Percentiles rank a stretch among this genome's conserved stretches.
phyloP scores from a whole-genome alignment of 805 yeast genomes.

The Metschnikowia orientalis region DNA sequence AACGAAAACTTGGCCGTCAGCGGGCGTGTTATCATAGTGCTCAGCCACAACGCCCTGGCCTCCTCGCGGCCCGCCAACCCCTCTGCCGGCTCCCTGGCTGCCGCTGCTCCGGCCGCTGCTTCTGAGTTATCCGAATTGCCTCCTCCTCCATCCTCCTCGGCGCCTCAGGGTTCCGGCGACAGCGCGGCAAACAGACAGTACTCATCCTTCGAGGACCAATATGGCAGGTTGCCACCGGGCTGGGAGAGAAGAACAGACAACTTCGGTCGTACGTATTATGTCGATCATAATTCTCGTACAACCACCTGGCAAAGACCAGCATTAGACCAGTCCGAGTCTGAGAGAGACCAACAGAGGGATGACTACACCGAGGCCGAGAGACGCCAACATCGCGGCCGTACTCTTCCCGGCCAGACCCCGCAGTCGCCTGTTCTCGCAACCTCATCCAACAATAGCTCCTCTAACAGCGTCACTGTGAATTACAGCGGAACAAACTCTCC shows the following conservation, averaged over 20 bases:
- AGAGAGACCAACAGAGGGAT: slow-evolving; percentile 57
- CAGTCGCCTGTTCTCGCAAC: slow-evolving; percentile 26
- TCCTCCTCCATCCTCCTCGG: slow-evolving; percentile 6
- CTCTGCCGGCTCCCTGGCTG: slow-evolving; percentile 10
- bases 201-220: slow-evolving; percentile 94
- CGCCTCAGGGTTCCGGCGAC: slow-evolving; percentile 2
- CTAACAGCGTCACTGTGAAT: slow-evolving; percentile 46
- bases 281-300: slow-evolving; percentile 94
- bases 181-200: slow-evolving; percentile 51
- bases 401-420: slow-evolving; percentile 66
- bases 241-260: slow-evolving; percentile 99
- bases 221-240: slow-evolving; percentile 94
- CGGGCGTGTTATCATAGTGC: slow-evolving; percentile 81
- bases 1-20: slow-evolving; percentile 90
- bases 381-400: slow-evolving; percentile 84
- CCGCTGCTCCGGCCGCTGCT: slow-evolving; percentile 8
- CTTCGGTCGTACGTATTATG: slow-evolving; percentile 95
- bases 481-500: slow-evolving; percentile 44
- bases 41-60: slow-evolving; percentile 43
- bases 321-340: slow-evolving; percentile 71
- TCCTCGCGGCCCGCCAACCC: slow-evolving; percentile 8
- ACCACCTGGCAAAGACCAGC: slow-evolving; percentile 99
- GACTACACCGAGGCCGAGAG: slow-evolving; percentile 81
- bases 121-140: slow-evolving; percentile 14
- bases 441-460: slow-evolving; percentile 17